A percentile compares a stretch with the other conserved stretches of the same genome.
Conservation (phyloP, 2,329 filamentous ascomycete species). For the Drechslerella stenobrocha region DNA sequence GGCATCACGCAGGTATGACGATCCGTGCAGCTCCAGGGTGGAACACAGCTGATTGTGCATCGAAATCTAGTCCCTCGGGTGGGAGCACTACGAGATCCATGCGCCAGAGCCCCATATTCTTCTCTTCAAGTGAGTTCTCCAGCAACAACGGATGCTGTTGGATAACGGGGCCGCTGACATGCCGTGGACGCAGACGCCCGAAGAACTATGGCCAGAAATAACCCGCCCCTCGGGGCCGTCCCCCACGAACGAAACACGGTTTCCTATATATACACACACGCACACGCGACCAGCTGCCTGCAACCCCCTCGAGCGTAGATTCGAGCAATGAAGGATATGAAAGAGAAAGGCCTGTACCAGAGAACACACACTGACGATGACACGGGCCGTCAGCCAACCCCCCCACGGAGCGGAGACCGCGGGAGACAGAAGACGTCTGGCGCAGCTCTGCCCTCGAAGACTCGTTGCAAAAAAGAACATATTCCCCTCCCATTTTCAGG, state of each 20-base stretch:
- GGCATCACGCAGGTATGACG: constrained; percentile 87
- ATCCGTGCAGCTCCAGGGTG: neutral
- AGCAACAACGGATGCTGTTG: neutral
- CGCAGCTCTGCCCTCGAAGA: no score
- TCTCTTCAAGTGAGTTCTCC: constrained; percentile 82
- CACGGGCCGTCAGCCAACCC: no score
- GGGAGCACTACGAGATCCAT: constrained; percentile 99
- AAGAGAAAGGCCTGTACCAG: neutral
- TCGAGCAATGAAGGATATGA: neutral
- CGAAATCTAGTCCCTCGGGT: constrained; percentile 65
- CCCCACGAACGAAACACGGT: neutral
- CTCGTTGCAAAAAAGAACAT: constrained; percentile 9
- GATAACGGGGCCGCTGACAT: neutral
- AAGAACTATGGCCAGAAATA: constrained; percentile 37
- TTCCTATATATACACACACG: constrained; percentile 5
- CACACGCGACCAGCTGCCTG: neutral
- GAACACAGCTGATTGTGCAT: constrained; percentile 65
- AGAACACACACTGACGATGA: no score
- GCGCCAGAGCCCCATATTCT: constrained; percentile 98
- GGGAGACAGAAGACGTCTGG: no score
- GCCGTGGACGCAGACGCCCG: constrained; percentile 14
- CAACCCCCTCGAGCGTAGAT: no score
- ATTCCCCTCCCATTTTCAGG: constrained; percentile 45
- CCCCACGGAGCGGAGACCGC: no score
- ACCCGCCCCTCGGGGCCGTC: neutral